phyloP scores from a whole-genome alignment of 495 filamentous ascomycete genomes.

The Penicillium canescens region DNA sequence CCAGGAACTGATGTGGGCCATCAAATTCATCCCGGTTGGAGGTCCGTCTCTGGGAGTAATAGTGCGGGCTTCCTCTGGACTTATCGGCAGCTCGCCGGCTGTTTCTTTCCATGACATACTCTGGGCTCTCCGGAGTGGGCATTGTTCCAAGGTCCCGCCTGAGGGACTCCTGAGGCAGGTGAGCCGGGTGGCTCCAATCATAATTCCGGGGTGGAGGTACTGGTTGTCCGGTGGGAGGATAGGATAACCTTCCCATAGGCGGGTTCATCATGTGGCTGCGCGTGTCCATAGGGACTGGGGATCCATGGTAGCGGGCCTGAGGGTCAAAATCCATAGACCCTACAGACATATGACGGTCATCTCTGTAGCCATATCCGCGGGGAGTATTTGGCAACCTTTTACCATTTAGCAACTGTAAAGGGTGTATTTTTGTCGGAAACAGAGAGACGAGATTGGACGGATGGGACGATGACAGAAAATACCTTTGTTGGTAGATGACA shows the following conservation, averaged over 20 bases:
- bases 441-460: conserved; percentile 8
- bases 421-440: conserved; percentile 11
- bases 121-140: conserved; percentile 35
- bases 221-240: conserved; percentile 35
- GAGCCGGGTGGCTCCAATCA: conserved; percentile 38
- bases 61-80: conserved; percentile 49
- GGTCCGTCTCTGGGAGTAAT: conserved; percentile 65
- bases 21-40: conserved; percentile 90
- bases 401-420: conserved; percentile 28
- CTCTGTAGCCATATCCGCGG: conserved; percentile 31
- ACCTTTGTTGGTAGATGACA: conserved; percentile 48
- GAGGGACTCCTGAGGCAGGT: conserved; percentile 33
- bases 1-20: conserved; percentile 77
- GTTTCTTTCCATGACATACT: conserved; percentile 44
- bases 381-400: conserved; percentile 35
- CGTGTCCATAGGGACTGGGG: conserved; percentile 25
- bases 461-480: conserved; percentile 22
- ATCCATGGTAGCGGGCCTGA: conserved; percentile 31
- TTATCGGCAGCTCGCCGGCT: conserved; percentile 41
- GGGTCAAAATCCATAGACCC: conserved; percentile 35
- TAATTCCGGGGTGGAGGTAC: conserved; percentile 32
- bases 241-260: conserved; percentile 36
- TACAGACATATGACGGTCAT: conserved; percentile 24
- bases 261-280: conserved; percentile 25
- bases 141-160: conserved; percentile 34